phyloP scores from a whole-genome alignment of 306 rosid genomes.

The Malus domestica region ASM211411v1 NC_041802.1:28803501-28804000 shows the following conservation, averaged over 20 bases:
- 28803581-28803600: not conserved
- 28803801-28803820: not conserved
- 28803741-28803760: not conserved
- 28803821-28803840: not conserved
- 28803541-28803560: not conserved
- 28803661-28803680: too few species aligned
- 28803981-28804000: not conserved
- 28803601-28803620: not conserved
- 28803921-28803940: not conserved
- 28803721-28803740: not conserved
- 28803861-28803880: not conserved
- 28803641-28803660: not conserved
- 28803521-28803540: not conserved
- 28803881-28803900: too few species aligned
- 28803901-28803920: not conserved
- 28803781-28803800: not conserved
- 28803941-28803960: not conserved
- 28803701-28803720: not conserved
- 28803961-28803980: not conserved
- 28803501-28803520: not conserved
- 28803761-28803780: not conserved
- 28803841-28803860: not conserved
- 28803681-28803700: not conserved
- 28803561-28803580: too few species aligned
- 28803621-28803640: not conserved